Evolutionary conservation across 2,329 filamentous ascomycete genomes (phyloP).

Genomic region (Alternaria dauci): DNA sequence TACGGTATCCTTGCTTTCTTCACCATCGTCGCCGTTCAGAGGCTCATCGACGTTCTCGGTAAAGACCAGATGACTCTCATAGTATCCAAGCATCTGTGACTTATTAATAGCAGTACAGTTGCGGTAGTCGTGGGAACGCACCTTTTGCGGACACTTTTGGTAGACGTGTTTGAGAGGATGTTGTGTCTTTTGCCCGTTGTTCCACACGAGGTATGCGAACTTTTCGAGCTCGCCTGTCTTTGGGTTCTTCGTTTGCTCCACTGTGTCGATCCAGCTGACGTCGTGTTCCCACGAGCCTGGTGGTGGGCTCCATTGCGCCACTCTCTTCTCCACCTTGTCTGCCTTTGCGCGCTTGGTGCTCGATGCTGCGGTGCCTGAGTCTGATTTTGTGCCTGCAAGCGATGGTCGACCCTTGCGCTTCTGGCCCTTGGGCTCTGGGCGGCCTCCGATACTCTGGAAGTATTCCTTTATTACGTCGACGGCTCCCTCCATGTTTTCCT

Average conservation of each 20-base stretch:
- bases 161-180: constrained; percentile 75
- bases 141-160: constrained; percentile 80
- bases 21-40: constrained; percentile 25
- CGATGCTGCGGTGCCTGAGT: constrained; percentile 33
- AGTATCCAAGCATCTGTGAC: constrained; percentile 56
- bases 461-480: constrained; percentile 70
- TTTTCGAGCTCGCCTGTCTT: constrained; percentile 60
- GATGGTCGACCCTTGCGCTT: constrained; percentile 49
- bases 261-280: constrained; percentile 74
- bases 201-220: constrained; percentile 77
- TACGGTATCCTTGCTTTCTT: constrained; percentile 14
- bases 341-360: constrained; percentile 46
- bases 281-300: constrained; percentile 80
- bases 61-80: constrained; percentile 58
- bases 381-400: constrained; percentile 24
- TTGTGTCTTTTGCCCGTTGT: constrained; percentile 75
- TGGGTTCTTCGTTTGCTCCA: constrained; percentile 65
- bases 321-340: constrained; percentile 53
- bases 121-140: constrained; percentile 22
- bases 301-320: constrained; percentile 70
- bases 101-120: constrained; percentile 7
- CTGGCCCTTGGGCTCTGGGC: constrained; percentile 67
- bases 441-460: constrained; percentile 69
- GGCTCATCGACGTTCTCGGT: constrained; percentile 19
- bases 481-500: constrained; percentile 68